Base-by-base conservation (phyloP, 306 rosid genomes). In the Gleditsia sinensis region DNA sequence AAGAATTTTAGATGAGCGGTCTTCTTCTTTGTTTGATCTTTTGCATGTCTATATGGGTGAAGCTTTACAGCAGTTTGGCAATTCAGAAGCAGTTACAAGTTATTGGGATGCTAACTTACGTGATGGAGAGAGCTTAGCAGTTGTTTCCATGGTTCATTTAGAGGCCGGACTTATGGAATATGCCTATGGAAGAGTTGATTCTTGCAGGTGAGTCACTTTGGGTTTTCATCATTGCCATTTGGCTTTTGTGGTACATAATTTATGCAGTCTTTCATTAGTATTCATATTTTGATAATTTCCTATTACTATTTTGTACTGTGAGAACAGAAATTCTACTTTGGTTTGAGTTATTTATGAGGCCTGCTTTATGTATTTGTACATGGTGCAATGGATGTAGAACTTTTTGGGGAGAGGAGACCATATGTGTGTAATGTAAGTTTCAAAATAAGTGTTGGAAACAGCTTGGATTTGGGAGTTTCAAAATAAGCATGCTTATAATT, bases 81-180 rank as follows among this genome's bases (percentile, higher is more conserved):
- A 83, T 28, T 65, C 65, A 40, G 93, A 91, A 75, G 83, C 51
- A 25, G 87, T 91, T 69, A 45, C 27, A 27, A 61, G 83, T 73
- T 94, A 91, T 79, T 94, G 92, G 94, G 87, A 80, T 79, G 69
- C 69, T 57, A 54, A 51, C 74, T 83, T 94, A 67, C 64, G 0
- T 16, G 74, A 82, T 24, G 79, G 85, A 5, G 96, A 94, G 80
- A 86, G 84, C 51, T 75, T 37, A 7, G 74, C 64, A 46, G 84
- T 94, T 66, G 90, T 85, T 75, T 89, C 97, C 20, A 60, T 86
- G 85, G 71, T 86, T 87, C 83, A 83, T 78, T 75, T 94, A 69
- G 98, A 94, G 80, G 93, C 96, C 80, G 98, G 97, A 23, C 80
- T 90, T 25, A 79, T 91, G 90, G 96, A 94, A 82, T 87, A 87